Evolutionary conservation across 2,329 filamentous ascomycete genomes (phyloP).

Genomic region (Botrytis cinerea): DNA sequence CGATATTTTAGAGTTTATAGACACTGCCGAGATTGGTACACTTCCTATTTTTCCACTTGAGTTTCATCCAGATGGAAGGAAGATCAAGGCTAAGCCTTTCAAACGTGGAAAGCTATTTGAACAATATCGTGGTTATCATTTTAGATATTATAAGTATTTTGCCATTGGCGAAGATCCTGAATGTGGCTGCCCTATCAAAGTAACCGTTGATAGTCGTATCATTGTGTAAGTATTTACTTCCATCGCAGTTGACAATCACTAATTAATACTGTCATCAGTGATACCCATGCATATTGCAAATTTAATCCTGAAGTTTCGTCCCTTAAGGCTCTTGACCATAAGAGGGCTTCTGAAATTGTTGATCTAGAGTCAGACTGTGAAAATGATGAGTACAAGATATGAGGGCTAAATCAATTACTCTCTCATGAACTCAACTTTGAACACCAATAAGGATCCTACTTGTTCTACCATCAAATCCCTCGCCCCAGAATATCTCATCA

Average conservation of each 20-base stretch:
- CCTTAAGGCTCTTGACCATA: background rate
- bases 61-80: slow-evolving; percentile 47
- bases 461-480: background rate
- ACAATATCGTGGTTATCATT: slow-evolving; percentile 49
- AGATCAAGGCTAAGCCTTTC: slow-evolving; percentile 42
- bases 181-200: slow-evolving; percentile 26
- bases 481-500: background rate
- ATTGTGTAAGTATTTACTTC: slow-evolving; percentile 29
- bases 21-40: slow-evolving; percentile 48
- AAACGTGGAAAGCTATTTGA: slow-evolving; percentile 50
- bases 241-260: background rate
- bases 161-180: background rate
- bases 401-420: background rate
- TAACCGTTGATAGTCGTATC: slow-evolving; percentile 32
- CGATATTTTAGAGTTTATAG: slow-evolving; percentile 47
- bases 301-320: background rate
- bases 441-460: background rate
- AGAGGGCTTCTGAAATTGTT: background rate
- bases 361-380: background rate
- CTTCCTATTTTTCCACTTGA: slow-evolving; percentile 48
- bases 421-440: background rate
- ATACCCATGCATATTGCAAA: background rate
- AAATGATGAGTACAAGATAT: background rate
- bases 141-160: slow-evolving; percentile 47
- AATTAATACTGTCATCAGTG: background rate